Evolutionary conservation across 495 filamentous ascomycete genomes (phyloP).

Genomic region (Saxophila tyrrhenica): DNA sequence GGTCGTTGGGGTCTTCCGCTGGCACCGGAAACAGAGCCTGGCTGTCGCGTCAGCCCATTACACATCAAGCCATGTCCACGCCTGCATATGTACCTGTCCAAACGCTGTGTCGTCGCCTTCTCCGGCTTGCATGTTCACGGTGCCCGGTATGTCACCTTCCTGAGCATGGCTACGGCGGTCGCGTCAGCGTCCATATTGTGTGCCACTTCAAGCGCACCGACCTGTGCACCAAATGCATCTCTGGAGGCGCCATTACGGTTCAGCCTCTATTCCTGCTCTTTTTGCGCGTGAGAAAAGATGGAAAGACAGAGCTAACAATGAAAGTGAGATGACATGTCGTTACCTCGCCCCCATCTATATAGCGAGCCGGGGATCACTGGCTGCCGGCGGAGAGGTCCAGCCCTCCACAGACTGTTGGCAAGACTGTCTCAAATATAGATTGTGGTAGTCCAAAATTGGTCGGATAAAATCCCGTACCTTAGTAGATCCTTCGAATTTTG

Average conservation of each 20-base stretch:
- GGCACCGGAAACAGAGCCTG: slow-evolving; percentile 50
- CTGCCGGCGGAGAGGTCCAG: background rate
- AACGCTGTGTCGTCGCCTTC: slow-evolving; percentile 53
- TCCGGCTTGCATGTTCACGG: slow-evolving; percentile 41
- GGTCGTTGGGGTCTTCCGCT: slow-evolving; percentile 53
- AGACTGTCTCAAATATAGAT: no score
- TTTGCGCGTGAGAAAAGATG: background rate
- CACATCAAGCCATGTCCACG: no score
- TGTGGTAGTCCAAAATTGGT: no score
- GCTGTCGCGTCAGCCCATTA: background rate
- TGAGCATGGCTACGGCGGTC: slow-evolving; percentile 39
- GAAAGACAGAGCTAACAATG: background rate
- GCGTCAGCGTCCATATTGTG: background rate
- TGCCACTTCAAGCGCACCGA: background rate
- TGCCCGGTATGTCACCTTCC: slow-evolving; percentile 47
- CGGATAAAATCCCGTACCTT: no score
- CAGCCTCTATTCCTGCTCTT: background rate
- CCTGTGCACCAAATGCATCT: background rate
- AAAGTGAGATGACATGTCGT: background rate
- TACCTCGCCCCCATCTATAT: background rate
- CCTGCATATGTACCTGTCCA: slow-evolving; percentile 32
- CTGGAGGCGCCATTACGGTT: background rate
- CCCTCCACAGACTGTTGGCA: background rate
- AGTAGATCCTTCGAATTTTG: no score
- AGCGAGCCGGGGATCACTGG: background rate